These are phyloP conservation scores for Mycena epipterygia DNA, from an alignment of 768 basidiomycete species.

Conservation along the genomic window DNA sequence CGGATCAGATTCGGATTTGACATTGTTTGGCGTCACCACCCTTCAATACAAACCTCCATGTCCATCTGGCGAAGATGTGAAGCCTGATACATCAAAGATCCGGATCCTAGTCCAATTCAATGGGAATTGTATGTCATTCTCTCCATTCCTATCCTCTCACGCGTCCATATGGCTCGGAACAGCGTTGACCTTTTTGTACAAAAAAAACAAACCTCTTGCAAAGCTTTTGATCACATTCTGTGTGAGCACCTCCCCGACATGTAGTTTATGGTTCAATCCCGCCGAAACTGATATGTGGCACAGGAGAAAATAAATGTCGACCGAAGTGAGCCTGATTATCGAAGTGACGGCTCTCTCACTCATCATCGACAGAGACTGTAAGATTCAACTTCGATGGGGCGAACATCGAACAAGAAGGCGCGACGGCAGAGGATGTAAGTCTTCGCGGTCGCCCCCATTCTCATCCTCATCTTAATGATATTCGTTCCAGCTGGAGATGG, in stretches of 20 bases:
- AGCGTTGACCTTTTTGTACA: conserved; percentile 7
- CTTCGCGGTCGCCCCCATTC: not conserved
- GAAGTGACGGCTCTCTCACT: not conserved
- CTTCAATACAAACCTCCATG: conserved; percentile 22
- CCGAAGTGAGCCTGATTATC: not conserved
- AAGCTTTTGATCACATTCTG: conserved; percentile 8
- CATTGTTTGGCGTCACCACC: too few relatives aligned
- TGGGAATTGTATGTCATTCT: not conserved
- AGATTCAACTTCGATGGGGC: conserved; percentile 8
- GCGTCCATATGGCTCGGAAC: not conserved
- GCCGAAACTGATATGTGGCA: not conserved
- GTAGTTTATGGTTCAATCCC: not conserved
- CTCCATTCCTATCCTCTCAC: too few relatives aligned
- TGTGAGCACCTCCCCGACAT: not conserved
- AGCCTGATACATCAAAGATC: conserved; percentile 19
- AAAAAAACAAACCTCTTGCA: conserved; percentile 12
- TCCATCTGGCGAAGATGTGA: conserved; percentile 11
- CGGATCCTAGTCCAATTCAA: conserved; percentile 3
- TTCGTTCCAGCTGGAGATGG: conserved; percentile 10
- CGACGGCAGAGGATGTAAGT: conserved; percentile 1
- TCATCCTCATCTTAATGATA: not conserved
- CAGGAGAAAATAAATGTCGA: conserved; percentile 13
- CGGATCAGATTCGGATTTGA: too few relatives aligned
- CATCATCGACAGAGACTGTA: not conserved
- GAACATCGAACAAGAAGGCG: not conserved